These are phyloP conservation scores for Ceratobasidium sp. DNA, from an alignment of 1,284 basidiomycete genomes.

Conservation along the genomic window DNA sequence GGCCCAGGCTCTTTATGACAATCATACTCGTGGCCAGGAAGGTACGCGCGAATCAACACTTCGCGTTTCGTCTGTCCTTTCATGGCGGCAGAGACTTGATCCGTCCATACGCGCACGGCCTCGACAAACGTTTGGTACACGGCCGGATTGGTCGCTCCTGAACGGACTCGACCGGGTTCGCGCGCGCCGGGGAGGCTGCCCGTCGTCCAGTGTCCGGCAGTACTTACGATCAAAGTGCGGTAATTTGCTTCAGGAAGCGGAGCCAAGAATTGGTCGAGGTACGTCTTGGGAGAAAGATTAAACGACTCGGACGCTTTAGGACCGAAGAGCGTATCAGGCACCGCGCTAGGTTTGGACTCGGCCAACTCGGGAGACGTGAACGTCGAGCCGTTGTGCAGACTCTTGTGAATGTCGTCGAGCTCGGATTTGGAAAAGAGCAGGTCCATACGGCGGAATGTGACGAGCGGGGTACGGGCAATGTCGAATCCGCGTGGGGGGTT, in stretches of 20 bases:
- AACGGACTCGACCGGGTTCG: conserved; percentile 49
- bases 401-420: conserved; percentile 55
- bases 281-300: conserved; percentile 60
- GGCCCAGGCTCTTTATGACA: conserved; percentile 56
- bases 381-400: conserved; percentile 41
- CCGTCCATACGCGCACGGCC: conserved; percentile 62
- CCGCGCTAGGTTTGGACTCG: conserved; percentile 42
- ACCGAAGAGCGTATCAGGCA: conserved; percentile 55
- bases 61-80: conserved; percentile 48
- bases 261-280: conserved; percentile 58
- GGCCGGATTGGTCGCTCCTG: conserved; percentile 57
- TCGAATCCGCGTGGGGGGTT: conserved; percentile 60
- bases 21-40: conserved; percentile 64
- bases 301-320: conserved; percentile 56
- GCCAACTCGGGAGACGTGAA: too few species aligned
- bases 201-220: conserved; percentile 71
- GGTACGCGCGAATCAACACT: conserved; percentile 65
- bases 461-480: conserved; percentile 62
- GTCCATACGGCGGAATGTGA: conserved; percentile 68
- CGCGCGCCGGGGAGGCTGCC: conserved; percentile 59
- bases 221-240: conserved; percentile 64
- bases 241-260: conserved; percentile 60
- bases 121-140: conserved; percentile 61
- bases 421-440: conserved; percentile 61
- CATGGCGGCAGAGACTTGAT: conserved; percentile 54